Conservation (phyloP, 371 early-diverging fungal genomes). For the Zychaea mexicana region DNA sequence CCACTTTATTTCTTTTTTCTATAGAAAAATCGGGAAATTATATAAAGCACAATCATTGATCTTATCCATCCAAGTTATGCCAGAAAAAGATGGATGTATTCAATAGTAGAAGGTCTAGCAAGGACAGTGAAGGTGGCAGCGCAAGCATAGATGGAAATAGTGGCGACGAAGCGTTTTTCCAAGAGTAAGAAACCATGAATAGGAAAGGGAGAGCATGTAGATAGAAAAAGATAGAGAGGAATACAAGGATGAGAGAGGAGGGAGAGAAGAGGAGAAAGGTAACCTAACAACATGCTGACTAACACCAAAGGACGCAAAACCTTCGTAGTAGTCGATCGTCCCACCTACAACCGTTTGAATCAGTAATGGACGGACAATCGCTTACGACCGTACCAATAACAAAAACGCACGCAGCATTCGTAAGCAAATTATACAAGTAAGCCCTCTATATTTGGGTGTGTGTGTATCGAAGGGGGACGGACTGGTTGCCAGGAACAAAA, state of each 20-base stretch:
- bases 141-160: not conserved
- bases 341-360: not conserved
- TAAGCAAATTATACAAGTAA: slow-evolving; percentile 71
- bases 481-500: too few relatives aligned
- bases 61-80: not conserved
- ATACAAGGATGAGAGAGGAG: too few relatives aligned
- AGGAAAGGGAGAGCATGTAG: not conserved
- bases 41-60: not conserved
- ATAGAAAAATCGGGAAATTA: not conserved
- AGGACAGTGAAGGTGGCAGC: not conserved
- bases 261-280: too few relatives aligned
- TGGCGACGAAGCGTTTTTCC: not conserved
- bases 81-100: not conserved
- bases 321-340: not conserved
- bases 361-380: not conserved
- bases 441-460: not conserved
- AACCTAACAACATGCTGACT: too few relatives aligned
- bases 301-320: too few relatives aligned
- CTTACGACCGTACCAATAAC: slow-evolving; percentile 1
- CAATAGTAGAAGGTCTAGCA: not conserved
- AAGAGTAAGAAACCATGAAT: not conserved
- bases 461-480: not conserved
- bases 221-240: too few relatives aligned
- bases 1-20: too few relatives aligned
- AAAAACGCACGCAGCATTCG: slow-evolving; percentile 66